Conservation (phyloP, 179 eudicot species). For the Sideroxylon spinosum region DNA sequence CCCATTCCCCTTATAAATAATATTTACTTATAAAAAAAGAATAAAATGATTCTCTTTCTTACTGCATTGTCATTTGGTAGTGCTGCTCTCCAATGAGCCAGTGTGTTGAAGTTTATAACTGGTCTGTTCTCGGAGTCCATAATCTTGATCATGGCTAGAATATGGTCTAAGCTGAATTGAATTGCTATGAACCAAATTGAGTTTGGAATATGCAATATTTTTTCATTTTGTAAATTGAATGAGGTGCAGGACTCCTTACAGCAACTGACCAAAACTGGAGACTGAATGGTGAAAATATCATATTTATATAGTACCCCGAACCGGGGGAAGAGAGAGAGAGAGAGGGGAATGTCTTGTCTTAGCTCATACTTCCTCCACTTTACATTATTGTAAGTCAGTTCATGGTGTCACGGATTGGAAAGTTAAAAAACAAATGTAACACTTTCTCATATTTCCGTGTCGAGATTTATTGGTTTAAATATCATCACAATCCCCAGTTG, state of each 20-base stretch:
- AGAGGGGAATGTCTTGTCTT: no score
- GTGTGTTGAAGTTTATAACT: not conserved
- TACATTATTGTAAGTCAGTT: not conserved
- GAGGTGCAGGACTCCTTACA: not conserved
- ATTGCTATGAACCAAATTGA: not conserved
- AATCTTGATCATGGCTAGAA: not conserved
- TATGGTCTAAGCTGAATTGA: not conserved
- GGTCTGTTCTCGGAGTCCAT: not conserved
- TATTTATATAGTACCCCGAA: no score
- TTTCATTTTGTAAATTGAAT: not conserved
- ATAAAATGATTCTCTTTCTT: not conserved
- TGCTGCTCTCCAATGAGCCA: not conserved
- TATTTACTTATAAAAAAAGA: no score
- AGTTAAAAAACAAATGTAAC: not conserved
- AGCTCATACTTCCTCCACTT: not conserved
- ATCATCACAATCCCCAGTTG: not conserved
- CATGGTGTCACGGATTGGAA: not conserved
- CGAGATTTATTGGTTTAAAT: not conserved
- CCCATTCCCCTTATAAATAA: no score
- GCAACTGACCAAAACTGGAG: not conserved
- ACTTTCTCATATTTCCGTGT: not conserved
- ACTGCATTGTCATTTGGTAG: not conserved
- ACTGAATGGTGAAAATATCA: not conserved
- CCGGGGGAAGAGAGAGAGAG: no score
- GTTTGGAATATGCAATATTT: not conserved